Conservation (phyloP, 2,329 filamentous ascomycete genomes). For the Calonectria pteridis region DNA sequence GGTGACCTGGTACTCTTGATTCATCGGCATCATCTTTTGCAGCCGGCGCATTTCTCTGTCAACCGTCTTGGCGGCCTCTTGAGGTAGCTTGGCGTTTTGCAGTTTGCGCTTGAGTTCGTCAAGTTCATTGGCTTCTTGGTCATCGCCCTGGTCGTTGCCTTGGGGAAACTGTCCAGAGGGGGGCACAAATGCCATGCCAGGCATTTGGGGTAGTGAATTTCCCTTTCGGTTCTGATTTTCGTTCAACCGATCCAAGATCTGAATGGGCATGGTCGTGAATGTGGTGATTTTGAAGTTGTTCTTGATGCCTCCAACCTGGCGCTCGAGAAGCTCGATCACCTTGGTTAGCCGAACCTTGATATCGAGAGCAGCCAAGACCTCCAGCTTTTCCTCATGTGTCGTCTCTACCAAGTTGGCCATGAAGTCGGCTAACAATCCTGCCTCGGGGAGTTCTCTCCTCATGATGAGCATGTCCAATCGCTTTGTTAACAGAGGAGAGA, state of each 20-base stretch:
- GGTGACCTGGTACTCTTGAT: slow-evolving; percentile 95
- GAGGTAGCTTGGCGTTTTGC: slow-evolving; percentile 81
- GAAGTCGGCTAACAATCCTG: slow-evolving; percentile 90
- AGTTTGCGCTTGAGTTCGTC: slow-evolving; percentile 93
- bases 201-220: slow-evolving; percentile 53
- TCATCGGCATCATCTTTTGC: slow-evolving; percentile 95
- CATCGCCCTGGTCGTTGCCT: slow-evolving; percentile 68
- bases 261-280: slow-evolving; percentile 75
- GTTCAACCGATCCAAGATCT: slow-evolving; percentile 68
- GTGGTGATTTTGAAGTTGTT: slow-evolving; percentile 88
- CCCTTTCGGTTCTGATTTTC: slow-evolving; percentile 53
- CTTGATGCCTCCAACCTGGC: slow-evolving; percentile 87
- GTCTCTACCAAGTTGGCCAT: slow-evolving; percentile 94
- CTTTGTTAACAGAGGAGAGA: slow-evolving; percentile 88
- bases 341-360: slow-evolving; percentile 82
- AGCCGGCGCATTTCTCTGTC: slow-evolving; percentile 89
- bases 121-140: slow-evolving; percentile 89
- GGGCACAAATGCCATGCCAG: slow-evolving; percentile 52
- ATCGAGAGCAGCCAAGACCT: slow-evolving; percentile 84
- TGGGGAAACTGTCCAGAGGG: slow-evolving; percentile 54
- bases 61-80: slow-evolving; percentile 90
- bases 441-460: slow-evolving; percentile 84
- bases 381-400: slow-evolving; percentile 90
- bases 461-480: slow-evolving; percentile 90
- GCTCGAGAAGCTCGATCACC: slow-evolving; percentile 85